Conservation (phyloP, 495 filamentous ascomycete genomes). For the Tuber brumale region DNA sequence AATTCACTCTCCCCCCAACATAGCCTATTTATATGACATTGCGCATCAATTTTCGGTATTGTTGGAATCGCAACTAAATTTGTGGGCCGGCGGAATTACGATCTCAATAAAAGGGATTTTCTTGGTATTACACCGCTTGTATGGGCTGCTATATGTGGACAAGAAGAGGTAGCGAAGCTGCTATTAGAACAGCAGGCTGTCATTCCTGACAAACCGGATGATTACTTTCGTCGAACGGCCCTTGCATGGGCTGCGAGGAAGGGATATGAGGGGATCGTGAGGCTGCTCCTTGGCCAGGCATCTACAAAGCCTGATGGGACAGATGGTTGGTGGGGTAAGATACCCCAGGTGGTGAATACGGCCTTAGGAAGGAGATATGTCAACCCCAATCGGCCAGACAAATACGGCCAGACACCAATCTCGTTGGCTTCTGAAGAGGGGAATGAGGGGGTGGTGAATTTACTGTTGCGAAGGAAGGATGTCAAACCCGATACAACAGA, state of each 20-base stretch:
- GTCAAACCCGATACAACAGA: neutral
- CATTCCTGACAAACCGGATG: neutral
- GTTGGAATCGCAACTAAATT: neutral
- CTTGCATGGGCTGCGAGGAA: neutral
- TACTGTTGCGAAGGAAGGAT: neutral
- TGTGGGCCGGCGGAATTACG: neutral
- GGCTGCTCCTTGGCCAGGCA: neutral
- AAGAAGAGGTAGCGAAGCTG: neutral
- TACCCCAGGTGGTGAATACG: neutral
- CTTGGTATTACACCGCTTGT: neutral
- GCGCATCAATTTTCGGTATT: neutral
- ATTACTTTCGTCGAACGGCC: neutral
- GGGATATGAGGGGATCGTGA: neutral
- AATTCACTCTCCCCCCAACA: too few species aligned
- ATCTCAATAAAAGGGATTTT: neutral
- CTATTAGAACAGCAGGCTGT: neutral
- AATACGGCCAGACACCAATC: neutral
- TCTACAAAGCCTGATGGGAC: neutral
- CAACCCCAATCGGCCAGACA: neutral
- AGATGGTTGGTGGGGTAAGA: neutral
- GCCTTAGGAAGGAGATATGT: neutral
- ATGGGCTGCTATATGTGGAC: neutral
- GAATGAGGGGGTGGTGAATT: neutral
- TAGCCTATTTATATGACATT: too few species aligned
- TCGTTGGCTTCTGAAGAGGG: neutral